Base-by-base conservation (phyloP, 2,329 filamentous ascomycete species). In the Colletotrichum chlorophyti region DNA sequence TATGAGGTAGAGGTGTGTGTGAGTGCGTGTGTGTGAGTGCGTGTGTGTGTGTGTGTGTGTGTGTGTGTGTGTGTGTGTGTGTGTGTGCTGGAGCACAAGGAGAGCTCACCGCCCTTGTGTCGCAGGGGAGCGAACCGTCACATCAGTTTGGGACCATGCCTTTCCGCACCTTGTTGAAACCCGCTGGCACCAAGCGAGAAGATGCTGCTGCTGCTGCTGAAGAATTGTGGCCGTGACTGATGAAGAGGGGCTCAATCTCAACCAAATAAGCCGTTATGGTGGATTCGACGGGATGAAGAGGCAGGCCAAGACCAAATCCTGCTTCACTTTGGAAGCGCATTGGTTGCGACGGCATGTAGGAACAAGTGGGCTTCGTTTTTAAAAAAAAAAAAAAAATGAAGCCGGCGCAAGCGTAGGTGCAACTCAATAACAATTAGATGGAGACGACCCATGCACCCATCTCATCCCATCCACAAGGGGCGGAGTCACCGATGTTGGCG, bases 401-500 rank as follows among this genome's bases (percentile, higher is more conserved):
- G 38, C 40, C 40, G 26, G 17, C 14, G 48, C 41, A n/a, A n/a
- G n/a, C n/a, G n/a, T n/a, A 32, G 34, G 29, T 53, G 41, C 17
- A 34, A 53, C 50, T 43, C 26, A 27, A 24, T 19, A 19, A 51
- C 26, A 17, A 41, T 27, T 24, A 34, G 32, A 48, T 40, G 57
- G 57, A 29, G 43, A 43, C 24, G 14, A 45, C 32, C 55, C 55
- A 59, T 49, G 31, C 51, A 31, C 23, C n/a, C n/a, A n/a, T n/a
- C n/a, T n/a, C n/a, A 24, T n/a, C 40, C 49, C 15, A 38, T 38
- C 24, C 51, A 50, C 37, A 45, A n/a, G 26, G 37, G 43, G 55
- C 42, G 50, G 50, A 49, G 55, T 38, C 51, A 32, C 57, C 57
- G 43, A 55, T 50, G 32, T 26, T 55, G 51, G 51, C 51, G 38